A percentile compares a stretch with the other conserved stretches of the same genome.
Conservation (phyloP, 2,329 filamentous ascomycete genomes). For the Aspergillus puulaauensis region DNA sequence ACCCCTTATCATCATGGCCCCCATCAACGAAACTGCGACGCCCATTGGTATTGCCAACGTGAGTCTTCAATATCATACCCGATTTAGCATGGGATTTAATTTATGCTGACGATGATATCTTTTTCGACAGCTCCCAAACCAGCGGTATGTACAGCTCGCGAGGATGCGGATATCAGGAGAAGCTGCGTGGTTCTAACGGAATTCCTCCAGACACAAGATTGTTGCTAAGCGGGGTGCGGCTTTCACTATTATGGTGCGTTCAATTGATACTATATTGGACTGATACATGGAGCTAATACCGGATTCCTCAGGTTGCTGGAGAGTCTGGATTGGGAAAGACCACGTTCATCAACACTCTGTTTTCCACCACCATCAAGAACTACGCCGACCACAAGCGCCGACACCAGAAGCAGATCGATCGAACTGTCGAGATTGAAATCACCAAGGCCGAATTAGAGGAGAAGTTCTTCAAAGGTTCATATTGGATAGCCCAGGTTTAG, state of each 20-base stretch:
- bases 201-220: conserved; percentile 62
- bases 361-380: conserved; percentile 99
- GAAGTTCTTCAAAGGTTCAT: conserved; percentile 99
- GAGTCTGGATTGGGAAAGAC: conserved; percentile 99
- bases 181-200: conserved; percentile 7
- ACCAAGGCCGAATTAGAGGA: conserved; percentile 99
- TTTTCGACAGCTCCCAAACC: conserved; percentile 61
- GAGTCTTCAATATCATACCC: conserved; percentile 36
- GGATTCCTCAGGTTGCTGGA: conserved; percentile 74
- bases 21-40: conserved; percentile 58
- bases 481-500: neutral
- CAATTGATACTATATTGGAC: neutral
- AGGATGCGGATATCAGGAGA: neutral
- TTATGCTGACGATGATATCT: conserved; percentile 32
- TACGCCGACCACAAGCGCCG: conserved; percentile 99
- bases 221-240: conserved; percentile 85
- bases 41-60: conserved; percentile 75
- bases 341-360: conserved; percentile 99
- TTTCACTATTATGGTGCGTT: conserved; percentile 95
- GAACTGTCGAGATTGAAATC: conserved; percentile 99
- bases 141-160: conserved; percentile 55
- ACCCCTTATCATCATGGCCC: conserved; percentile 51
- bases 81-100: neutral
- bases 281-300: conserved; percentile 24
- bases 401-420: conserved; percentile 99